phyloP scores from a whole-genome alignment of 805 yeast species.

The Saccharomyces jurei region DNA sequence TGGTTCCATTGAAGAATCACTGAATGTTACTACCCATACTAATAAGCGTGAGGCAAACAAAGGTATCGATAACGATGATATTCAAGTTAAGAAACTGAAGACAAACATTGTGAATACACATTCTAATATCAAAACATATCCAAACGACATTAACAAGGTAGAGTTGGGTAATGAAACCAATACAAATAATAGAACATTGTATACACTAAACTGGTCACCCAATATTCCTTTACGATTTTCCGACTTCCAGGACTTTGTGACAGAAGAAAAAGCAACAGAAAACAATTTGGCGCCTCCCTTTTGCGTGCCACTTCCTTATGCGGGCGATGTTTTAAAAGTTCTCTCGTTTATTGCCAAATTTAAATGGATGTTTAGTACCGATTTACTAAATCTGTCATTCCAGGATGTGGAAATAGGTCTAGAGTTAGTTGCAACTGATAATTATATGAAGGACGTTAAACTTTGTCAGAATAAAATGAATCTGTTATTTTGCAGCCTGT shows the following conservation, averaged over 20 bases:
- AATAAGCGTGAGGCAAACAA: background rate
- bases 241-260: slow-evolving; percentile 8
- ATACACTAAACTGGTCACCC: slow-evolving; percentile 22
- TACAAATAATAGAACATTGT: background rate
- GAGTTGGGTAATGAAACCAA: background rate
- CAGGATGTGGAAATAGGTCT: slow-evolving; percentile 28
- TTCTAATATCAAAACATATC: slow-evolving; percentile 9
- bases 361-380: slow-evolving; percentile 15
- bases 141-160: slow-evolving; percentile 3
- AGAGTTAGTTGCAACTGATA: slow-evolving; percentile 11
- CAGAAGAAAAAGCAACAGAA: slow-evolving; percentile 11
- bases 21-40: background rate
- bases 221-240: slow-evolving; percentile 17
- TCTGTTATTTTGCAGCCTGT: slow-evolving; percentile 17
- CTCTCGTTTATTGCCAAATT: slow-evolving; percentile 28
- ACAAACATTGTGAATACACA: background rate
- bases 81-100: background rate
- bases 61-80: background rate
- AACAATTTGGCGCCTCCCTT: background rate
- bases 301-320: slow-evolving; percentile 18
- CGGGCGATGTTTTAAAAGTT: slow-evolving; percentile 25
- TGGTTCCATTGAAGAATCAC: background rate
- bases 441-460: slow-evolving; percentile 14
- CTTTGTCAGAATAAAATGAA: slow-evolving; percentile 23
- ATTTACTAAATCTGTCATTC: slow-evolving; percentile 21